phyloP scores from a whole-genome alignment of 495 filamentous ascomycete genomes.

The Staphylotrichum tortipilum region DNA sequence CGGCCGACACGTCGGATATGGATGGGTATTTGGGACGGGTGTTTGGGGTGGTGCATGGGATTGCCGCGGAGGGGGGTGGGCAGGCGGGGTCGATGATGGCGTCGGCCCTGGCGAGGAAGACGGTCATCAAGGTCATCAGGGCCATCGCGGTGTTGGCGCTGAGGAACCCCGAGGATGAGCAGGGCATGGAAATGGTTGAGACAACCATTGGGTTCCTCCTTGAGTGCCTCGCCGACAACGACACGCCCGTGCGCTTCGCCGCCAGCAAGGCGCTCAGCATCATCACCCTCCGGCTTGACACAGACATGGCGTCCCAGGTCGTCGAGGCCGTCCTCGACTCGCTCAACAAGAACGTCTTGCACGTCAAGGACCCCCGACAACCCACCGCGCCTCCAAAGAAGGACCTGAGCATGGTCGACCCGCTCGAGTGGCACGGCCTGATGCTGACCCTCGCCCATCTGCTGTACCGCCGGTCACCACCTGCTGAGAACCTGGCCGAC shows the following conservation, averaged over 20 bases:
- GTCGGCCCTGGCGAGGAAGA: constrained; percentile 70
- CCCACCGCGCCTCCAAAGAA: constrained; percentile 32
- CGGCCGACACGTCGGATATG: constrained; percentile 44
- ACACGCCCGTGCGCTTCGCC: constrained; percentile 80
- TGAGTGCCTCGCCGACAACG: constrained; percentile 62
- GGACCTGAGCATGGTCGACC: constrained; percentile 64
- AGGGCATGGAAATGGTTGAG: constrained; percentile 53
- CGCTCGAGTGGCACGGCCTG: constrained; percentile 83
- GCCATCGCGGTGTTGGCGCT: constrained; percentile 58
- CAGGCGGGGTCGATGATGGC: constrained; percentile 41
- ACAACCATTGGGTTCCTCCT: constrained; percentile 66
- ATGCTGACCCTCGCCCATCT: constrained; percentile 80
- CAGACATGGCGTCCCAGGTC: constrained; percentile 73
- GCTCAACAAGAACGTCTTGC: constrained; percentile 70
- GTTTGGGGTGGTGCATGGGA: constrained; percentile 41
- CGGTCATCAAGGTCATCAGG: constrained; percentile 73
- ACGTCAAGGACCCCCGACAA: constrained; percentile 32
- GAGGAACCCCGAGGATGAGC: constrained; percentile 34
- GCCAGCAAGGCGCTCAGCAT: constrained; percentile 89
- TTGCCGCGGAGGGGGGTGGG: constrained; percentile 28
- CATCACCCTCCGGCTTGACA: constrained; percentile 66
- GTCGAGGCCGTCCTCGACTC: constrained; percentile 73
- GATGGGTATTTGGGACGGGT: constrained; percentile 36
- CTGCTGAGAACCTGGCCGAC: constrained; percentile 53
- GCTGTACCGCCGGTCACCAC: constrained; percentile 67